These are phyloP conservation scores for Chenopodium formosanum DNA, from an alignment of 148 eudicot species.

Conservation along the genomic window DNA sequence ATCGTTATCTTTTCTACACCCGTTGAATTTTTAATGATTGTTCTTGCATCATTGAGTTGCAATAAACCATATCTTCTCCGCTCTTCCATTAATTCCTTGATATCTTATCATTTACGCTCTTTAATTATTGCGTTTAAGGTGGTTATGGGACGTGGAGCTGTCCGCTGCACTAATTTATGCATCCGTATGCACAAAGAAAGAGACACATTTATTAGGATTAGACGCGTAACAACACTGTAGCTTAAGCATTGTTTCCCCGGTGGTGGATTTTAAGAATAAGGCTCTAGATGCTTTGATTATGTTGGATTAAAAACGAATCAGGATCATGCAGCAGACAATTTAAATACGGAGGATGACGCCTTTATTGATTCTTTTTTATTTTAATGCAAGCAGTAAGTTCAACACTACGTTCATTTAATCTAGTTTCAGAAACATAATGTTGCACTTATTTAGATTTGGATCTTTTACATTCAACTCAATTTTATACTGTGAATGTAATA, in stretches of 20 bases:
- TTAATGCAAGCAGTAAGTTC: not conserved
- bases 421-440: not conserved
- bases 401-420: not conserved
- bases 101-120: not conserved
- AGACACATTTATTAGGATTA: constrained; percentile 1
- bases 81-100: not conserved
- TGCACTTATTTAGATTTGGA: not conserved
- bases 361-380: constrained; percentile 18
- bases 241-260: not conserved
- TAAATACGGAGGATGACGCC: constrained; percentile 3
- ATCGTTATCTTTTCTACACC: not conserved
- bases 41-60: not conserved
- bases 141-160: not conserved
- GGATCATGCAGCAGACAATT: not conserved
- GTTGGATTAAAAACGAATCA: not conserved
- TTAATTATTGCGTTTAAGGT: not conserved
- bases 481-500: not conserved
- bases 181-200: not conserved
- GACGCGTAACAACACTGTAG: not conserved
- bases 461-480: not conserved
- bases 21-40: not conserved
- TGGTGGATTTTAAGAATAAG: constrained; percentile 2
- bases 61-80: not conserved
- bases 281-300: constrained; percentile 1
- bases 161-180: not conserved